Evolutionary conservation across 1,139 yeast genomes (phyloP).

Genomic region (Williopsis jadinii): DNA sequence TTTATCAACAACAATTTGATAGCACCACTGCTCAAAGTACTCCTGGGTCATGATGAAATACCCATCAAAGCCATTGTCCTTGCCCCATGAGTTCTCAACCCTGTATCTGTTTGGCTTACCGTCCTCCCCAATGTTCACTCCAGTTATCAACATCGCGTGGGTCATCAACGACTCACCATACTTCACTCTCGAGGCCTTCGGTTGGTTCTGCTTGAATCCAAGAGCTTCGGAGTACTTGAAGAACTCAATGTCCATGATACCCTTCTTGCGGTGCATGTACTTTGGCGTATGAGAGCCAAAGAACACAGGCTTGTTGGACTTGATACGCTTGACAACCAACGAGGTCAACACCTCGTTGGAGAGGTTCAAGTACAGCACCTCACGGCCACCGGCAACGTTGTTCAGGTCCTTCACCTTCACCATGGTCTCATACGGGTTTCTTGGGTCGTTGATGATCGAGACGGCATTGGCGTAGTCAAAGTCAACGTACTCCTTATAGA

Average conservation of each 20-base stretch:
- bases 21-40: slow-evolving; percentile 77
- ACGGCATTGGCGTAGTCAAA: slow-evolving; percentile 48
- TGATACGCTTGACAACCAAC: slow-evolving; percentile 59
- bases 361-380: slow-evolving; percentile 63
- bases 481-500: slow-evolving; percentile 46
- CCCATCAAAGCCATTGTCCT: slow-evolving; percentile 66
- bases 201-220: slow-evolving; percentile 52
- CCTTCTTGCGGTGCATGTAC: slow-evolving; percentile 44
- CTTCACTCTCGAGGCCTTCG: slow-evolving; percentile 49
- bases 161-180: slow-evolving; percentile 67
- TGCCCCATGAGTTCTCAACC: slow-evolving; percentile 87
- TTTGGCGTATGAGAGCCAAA: slow-evolving; percentile 87
- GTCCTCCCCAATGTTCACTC: slow-evolving; percentile 53
- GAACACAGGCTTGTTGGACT: slow-evolving; percentile 69
- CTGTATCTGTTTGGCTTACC: slow-evolving; percentile 68
- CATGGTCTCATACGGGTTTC: slow-evolving; percentile 56
- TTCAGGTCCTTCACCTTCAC: slow-evolving; percentile 69
- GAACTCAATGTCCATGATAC: slow-evolving; percentile 62
- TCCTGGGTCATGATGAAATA: slow-evolving; percentile 75
- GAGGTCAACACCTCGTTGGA: slow-evolving; percentile 50
- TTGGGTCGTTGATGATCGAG: slow-evolving; percentile 73
- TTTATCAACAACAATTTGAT: slow-evolving; percentile 68
- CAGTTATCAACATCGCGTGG: slow-evolving; percentile 80
- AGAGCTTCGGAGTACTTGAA: slow-evolving; percentile 58
- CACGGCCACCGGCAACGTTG: slow-evolving; percentile 61